A percentile compares a stretch with the other conserved stretches of the same genome.
phyloP scores from a whole-genome alignment of 192 early-diverging fungal genomes.

The Gonapodya prolifera region DNA sequence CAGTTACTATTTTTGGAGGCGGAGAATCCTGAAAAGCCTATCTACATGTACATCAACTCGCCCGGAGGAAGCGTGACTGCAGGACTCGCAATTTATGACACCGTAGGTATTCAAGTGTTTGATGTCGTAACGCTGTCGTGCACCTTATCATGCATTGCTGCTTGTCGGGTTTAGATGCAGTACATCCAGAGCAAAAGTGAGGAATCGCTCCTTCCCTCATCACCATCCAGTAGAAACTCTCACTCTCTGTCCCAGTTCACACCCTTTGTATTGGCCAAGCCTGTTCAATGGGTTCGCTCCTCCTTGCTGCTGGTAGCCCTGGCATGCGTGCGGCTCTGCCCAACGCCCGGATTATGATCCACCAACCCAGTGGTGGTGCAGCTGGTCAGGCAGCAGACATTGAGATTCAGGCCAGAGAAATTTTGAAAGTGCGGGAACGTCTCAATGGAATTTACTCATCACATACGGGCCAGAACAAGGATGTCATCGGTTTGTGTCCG shows the following conservation, averaged over 20 bases:
- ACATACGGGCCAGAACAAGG: slow-evolving; percentile 73
- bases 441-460: slow-evolving; percentile 77
- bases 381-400: slow-evolving; percentile 91
- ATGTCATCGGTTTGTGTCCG: slow-evolving; percentile 55
- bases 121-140: neutral
- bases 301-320: slow-evolving; percentile 77
- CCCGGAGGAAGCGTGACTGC: slow-evolving; percentile 92
- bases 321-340: slow-evolving; percentile 79
- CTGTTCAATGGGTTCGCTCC: slow-evolving; percentile 93
- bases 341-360: slow-evolving; percentile 91
- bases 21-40: slow-evolving; percentile 85
- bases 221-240: too few species aligned
- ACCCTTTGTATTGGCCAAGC: slow-evolving; percentile 96
- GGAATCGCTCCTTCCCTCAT: too few species aligned
- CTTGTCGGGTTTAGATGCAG: slow-evolving; percentile 39
- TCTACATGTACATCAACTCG: slow-evolving; percentile 94
- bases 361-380: slow-evolving; percentile 91
- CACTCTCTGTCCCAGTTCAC: too few species aligned
- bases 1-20: slow-evolving; percentile 91
- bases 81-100: slow-evolving; percentile 59
- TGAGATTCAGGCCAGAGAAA: slow-evolving; percentile 93
- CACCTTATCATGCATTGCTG: slow-evolving; percentile 6
- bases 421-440: slow-evolving; percentile 67
- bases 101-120: slow-evolving; percentile 7
- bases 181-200: slow-evolving; percentile 85